A percentile compares a stretch with the other conserved stretches of the same genome.
phyloP scores from a whole-genome alignment of 345 rosid genomes.

The Salix dunnii region DNA sequence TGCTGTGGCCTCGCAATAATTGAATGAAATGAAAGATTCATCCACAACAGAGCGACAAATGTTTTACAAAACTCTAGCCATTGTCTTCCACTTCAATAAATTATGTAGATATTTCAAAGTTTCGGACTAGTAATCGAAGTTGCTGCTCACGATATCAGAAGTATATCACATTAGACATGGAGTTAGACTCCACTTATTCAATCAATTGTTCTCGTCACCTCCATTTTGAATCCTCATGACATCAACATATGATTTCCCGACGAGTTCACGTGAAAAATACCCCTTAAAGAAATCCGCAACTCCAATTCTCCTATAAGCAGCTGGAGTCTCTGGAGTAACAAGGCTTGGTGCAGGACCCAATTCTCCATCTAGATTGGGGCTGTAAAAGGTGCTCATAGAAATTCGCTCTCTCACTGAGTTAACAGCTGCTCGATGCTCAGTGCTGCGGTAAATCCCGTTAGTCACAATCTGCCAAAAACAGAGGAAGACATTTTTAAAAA shows the following conservation, averaged over 20 bases:
- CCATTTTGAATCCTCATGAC: conserved; percentile 13
- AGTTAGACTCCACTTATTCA: neutral
- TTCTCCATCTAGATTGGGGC: neutral
- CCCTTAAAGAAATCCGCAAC: conserved; percentile 6
- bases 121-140: too few relatives aligned
- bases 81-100: too few relatives aligned
- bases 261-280: neutral
- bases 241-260: conserved; percentile 17
- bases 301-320: conserved; percentile 5
- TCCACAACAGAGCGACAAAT: too few relatives aligned
- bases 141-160: too few relatives aligned
- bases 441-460: conserved; percentile 14
- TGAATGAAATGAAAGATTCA: too few relatives aligned
- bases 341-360: conserved; percentile 21
- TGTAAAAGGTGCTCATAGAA: conserved; percentile 11
- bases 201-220: neutral
- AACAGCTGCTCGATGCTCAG: conserved; percentile 16
- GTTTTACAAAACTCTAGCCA: too few relatives aligned
- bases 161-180: too few relatives aligned
- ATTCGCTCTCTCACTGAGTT: conserved; percentile 11
- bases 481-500: neutral
- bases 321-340: conserved; percentile 5
- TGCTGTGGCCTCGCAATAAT: too few relatives aligned
- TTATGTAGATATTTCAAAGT: too few relatives aligned
- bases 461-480: neutral